Evolutionary conservation across 1,139 yeast genomes (phyloP), one percentile per base, ranked within the genome.

Genomic region (Yamadazyma mexicana): DNA sequence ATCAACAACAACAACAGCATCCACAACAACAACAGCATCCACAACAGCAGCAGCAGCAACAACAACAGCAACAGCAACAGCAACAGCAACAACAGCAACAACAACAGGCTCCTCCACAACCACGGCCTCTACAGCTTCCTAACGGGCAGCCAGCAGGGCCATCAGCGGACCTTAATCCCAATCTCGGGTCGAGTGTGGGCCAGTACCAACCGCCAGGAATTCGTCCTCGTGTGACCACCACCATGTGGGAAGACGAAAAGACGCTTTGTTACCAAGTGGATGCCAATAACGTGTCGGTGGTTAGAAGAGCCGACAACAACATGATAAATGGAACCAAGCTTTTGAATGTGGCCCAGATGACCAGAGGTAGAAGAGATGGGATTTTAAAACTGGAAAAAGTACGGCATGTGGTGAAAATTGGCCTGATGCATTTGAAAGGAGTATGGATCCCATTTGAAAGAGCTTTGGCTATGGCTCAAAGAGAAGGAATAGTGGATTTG

Each of bases 381-480:
- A 73, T 77, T 17, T 62, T 91, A 47, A 91, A 91, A 66, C 81
- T 87, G 45, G 97, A 91, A 61, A 87, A 88, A 59, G 79, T 81
- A 30, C 74, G 98, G 36, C 94, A 88, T 59, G 98, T 92, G 36
- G 96, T 91, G 42, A 91, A 91, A 64, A 87, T 91, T 50, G 98
- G 98, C 9, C 87, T 96, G 15, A 91, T 91, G 97, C 96, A 91
- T 61, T 73, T 91, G 55, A 91, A 91, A 65, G 98, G 98, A 39
- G 98, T 91, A 35, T 91, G 98, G 98, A 89, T 91, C 49, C 97
- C 98, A 1, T 89, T 89, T 61, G 97, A 91, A 51, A 74, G 97
- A 39, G 98, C 97, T 1, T 69, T 87, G 38, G 86, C 87, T 20
- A 85, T 91, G 81, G 96, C 97, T 25, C 89, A 87, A 64, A 74